Conservation (phyloP, 2,329 filamentous ascomycete genomes). For the Talaromyces islandicus region DNA sequence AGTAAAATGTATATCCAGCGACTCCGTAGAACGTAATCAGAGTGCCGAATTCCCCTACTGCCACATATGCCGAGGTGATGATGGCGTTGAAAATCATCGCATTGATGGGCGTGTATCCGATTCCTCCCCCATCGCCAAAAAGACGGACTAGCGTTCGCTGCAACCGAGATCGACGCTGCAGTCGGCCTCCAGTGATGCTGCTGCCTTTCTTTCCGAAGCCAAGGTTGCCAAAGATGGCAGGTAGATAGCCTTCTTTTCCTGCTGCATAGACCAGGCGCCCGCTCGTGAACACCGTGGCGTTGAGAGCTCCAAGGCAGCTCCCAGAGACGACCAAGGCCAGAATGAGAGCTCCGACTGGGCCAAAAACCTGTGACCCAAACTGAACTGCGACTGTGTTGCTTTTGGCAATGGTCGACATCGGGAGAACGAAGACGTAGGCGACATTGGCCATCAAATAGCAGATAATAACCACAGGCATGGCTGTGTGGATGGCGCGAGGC, state of each 20-base stretch:
- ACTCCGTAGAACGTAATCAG: conserved; percentile 96
- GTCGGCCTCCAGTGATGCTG: conserved; percentile 24
- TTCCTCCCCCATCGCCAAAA: conserved; percentile 68
- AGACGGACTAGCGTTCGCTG: conserved; percentile 55
- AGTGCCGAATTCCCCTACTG: conserved; percentile 84
- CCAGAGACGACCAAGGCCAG: conserved; percentile 85
- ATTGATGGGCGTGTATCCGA: conserved; percentile 92
- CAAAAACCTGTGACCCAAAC: conserved; percentile 87
- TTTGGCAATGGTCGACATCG: conserved; percentile 69
- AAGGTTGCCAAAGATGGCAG: conserved; percentile 73
- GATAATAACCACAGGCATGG: conserved; percentile 88
- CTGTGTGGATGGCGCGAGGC: conserved; percentile 90
- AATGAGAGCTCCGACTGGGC: conserved; percentile 70
- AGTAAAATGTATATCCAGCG: conserved; percentile 95
- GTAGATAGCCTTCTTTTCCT: conserved; percentile 91
- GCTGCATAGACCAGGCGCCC: conserved; percentile 89
- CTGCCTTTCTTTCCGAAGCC: conserved; percentile 52
- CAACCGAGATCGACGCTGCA: conserved; percentile 48
- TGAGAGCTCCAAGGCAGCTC: conserved; percentile 90
- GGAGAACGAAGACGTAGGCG: conserved; percentile 90
- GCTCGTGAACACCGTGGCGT: conserved; percentile 89
- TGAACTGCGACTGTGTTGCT: conserved; percentile 94
- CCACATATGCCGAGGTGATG: conserved; percentile 70
- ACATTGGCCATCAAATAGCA: conserved; percentile 88
- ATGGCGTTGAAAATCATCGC: conserved; percentile 76